phyloP scores from a whole-genome alignment of 345 rosid species.

The Boechera retrofracta region DNA sequence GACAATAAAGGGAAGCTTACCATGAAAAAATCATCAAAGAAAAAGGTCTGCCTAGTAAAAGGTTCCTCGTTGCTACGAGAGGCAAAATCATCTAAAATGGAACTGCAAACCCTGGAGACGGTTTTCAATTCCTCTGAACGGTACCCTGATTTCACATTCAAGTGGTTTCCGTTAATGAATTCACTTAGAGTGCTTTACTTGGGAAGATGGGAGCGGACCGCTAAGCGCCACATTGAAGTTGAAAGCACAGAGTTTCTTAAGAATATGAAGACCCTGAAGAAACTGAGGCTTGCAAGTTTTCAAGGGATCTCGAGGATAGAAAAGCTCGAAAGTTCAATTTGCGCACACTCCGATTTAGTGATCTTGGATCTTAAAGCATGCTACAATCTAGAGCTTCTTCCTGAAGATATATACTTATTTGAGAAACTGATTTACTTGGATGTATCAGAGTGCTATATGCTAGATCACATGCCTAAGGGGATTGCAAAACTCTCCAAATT shows the following conservation, averaged over 20 bases:
- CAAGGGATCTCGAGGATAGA: constrained; percentile 65
- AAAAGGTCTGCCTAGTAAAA: constrained; percentile 53
- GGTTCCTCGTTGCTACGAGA: neutral
- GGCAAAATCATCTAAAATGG: neutral
- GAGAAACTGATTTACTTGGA: constrained; percentile 56
- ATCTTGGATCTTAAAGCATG: constrained; percentile 69
- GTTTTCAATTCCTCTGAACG: constrained; percentile 57
- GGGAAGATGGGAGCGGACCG: constrained; percentile 55
- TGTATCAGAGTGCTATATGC: constrained; percentile 59
- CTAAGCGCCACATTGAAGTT: constrained; percentile 52
- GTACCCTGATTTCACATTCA: constrained; percentile 49
- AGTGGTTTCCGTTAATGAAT: constrained; percentile 45
- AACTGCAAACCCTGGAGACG: neutral
- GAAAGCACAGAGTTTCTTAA: constrained; percentile 44
- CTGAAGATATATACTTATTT: constrained; percentile 49
- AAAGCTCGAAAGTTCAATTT: constrained; percentile 37
- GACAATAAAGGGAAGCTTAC: constrained; percentile 27
- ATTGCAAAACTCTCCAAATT: constrained; percentile 44
- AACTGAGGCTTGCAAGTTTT: constrained; percentile 52
- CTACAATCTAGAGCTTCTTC: constrained; percentile 56
- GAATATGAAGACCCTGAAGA: constrained; percentile 42
- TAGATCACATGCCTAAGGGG: constrained; percentile 55
- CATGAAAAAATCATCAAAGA: neutral
- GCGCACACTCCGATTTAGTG: constrained; percentile 41
- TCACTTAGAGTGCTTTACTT: constrained; percentile 48